Conservation (phyloP, 2,329 filamentous ascomycete genomes). For the Drechslerella stenobrocha region DNA sequence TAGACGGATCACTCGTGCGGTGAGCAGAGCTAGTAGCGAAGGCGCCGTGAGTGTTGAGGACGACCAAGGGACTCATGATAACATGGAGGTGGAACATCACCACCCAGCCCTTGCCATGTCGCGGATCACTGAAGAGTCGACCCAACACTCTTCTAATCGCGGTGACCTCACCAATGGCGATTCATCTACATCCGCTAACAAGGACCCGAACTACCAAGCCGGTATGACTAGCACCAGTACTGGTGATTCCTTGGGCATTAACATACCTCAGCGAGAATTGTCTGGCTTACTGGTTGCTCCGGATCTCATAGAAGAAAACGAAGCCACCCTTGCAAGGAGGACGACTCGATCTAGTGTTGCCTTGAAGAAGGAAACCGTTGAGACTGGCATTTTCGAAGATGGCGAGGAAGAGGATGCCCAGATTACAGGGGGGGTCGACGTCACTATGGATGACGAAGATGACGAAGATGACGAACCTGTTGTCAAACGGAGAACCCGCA, state of each 20-base stretch:
- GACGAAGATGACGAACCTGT: constrained; percentile 54
- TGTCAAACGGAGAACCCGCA: constrained; percentile 25
- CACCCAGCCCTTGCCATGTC: constrained; percentile 35
- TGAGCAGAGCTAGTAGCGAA: constrained; percentile 58
- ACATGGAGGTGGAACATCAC: constrained; percentile 34
- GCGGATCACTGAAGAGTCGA: constrained; percentile 42
- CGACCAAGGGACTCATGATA: neutral
- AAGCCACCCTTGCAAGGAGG: constrained; percentile 14
- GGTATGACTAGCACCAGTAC: constrained; percentile 43
- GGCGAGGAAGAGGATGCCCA: constrained; percentile 50
- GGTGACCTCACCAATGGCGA: constrained; percentile 39
- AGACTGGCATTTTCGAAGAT: constrained; percentile 56
- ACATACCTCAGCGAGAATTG: constrained; percentile 14
- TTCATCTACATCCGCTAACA: constrained; percentile 11
- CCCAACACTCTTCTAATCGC: constrained; percentile 31
- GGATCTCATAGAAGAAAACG: constrained; percentile 45
- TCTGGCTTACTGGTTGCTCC: constrained; percentile 36
- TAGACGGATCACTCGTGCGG: constrained; percentile 30
- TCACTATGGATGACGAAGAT: constrained; percentile 54
- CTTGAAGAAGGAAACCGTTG: constrained; percentile 62
- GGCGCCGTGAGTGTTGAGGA: constrained; percentile 18
- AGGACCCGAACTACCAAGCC: constrained; percentile 33
- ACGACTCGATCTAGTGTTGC: constrained; percentile 56
- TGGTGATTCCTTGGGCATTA: constrained; percentile 32
- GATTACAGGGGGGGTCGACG: constrained; percentile 44